Evolutionary conservation across 139 green algal species (phyloP).

Genomic region (Raphidocelis subcapitata): DNA sequence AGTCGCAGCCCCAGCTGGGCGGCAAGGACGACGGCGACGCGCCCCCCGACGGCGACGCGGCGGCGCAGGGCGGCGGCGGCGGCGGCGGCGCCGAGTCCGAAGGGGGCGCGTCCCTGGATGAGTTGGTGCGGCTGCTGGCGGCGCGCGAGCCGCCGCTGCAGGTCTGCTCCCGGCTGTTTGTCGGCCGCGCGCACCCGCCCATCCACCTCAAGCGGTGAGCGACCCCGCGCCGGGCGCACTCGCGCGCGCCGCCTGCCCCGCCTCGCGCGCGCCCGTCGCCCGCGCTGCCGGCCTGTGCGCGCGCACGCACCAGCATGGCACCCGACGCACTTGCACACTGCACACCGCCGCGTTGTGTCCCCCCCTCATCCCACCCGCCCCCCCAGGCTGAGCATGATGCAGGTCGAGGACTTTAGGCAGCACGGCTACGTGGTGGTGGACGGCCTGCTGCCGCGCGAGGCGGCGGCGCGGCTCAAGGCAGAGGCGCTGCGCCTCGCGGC

Average conservation of each 20-base stretch:
- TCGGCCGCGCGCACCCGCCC: background rate
- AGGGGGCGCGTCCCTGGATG: background rate
- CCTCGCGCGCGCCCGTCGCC: too few relatives aligned
- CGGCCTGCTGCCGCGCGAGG: slow-evolving; percentile 36
- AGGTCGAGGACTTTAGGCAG: slow-evolving; percentile 47
- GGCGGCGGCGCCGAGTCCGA: background rate
- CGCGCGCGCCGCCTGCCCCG: too few relatives aligned
- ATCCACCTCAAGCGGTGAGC: slow-evolving; percentile 25
- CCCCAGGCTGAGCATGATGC: slow-evolving; percentile 28
- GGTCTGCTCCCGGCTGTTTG: slow-evolving; percentile 43
- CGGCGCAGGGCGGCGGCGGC: slow-evolving; percentile 33
- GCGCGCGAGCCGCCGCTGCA: slow-evolving; percentile 35
- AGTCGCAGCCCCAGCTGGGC: background rate
- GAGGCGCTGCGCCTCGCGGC: slow-evolving; percentile 24
- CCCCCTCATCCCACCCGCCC: too few relatives aligned
- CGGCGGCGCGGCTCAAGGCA: slow-evolving; percentile 22
- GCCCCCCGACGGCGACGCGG: slow-evolving; percentile 30
- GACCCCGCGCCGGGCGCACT: too few relatives aligned
- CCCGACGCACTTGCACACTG: too few relatives aligned
- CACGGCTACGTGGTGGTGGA: slow-evolving; percentile 48
- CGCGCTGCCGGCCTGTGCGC: too few relatives aligned
- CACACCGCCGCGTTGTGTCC: too few relatives aligned
- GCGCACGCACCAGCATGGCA: too few relatives aligned
- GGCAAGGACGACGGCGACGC: slow-evolving; percentile 18
- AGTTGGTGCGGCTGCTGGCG: slow-evolving; percentile 38